phyloP scores from a whole-genome alignment of 1,284 basidiomycete species.

The Leccinum fallax region DNA sequence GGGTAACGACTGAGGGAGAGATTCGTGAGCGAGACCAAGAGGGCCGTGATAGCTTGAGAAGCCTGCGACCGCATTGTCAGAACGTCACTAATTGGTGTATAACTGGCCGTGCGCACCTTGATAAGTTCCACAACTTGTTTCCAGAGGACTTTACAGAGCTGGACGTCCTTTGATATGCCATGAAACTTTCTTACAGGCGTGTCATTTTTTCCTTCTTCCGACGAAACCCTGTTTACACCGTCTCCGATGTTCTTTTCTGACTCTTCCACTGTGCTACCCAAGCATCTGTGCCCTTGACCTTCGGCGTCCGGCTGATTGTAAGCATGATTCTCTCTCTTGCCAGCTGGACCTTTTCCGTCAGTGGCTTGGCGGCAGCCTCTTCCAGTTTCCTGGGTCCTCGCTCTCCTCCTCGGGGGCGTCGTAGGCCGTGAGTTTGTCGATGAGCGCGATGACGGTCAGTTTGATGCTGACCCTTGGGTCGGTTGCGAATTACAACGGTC shows the following conservation, averaged over 20 bases:
- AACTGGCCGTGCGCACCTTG: no score
- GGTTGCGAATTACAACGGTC: no score
- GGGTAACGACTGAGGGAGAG: constrained; percentile 21
- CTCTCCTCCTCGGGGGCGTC: constrained; percentile 34
- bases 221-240: constrained; percentile 32
- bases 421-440: no score
- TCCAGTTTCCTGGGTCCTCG: constrained; percentile 79
- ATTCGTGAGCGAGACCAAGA: no score
- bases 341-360: constrained; percentile 82
- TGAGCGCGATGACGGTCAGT: no score
- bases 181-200: constrained; percentile 75
- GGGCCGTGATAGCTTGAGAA: no score
- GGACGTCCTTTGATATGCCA: constrained; percentile 90
- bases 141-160: constrained; percentile 84
- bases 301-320: constrained; percentile 21
- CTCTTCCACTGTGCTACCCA: constrained; percentile 15
- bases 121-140: constrained; percentile 82
- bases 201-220: constrained; percentile 42
- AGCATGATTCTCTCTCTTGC: constrained; percentile 50
- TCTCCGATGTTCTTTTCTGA: constrained; percentile 32
- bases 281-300: constrained; percentile 36
- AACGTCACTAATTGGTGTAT: no score
- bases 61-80: no score
- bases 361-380: constrained; percentile 82
- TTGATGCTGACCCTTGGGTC: no score